phyloP scores from a whole-genome alignment of 2,329 filamentous ascomycete genomes.

The Exophiala oligosperma region DNA sequence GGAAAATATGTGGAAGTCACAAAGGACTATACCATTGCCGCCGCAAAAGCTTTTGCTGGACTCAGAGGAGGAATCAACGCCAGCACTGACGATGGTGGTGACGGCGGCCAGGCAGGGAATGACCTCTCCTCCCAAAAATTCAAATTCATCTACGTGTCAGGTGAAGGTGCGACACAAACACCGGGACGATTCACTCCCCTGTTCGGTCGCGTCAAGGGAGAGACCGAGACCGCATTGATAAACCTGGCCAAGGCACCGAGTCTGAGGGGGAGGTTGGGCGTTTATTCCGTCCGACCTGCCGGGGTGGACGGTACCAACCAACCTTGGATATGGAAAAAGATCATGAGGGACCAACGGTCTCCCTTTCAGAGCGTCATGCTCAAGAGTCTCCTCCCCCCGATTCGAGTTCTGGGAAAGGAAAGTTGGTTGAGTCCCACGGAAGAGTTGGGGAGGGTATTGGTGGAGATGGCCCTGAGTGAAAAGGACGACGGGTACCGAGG shows the following conservation, averaged over 20 bases:
- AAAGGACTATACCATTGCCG: conserved; percentile 63
- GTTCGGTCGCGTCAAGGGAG: conserved; percentile 67
- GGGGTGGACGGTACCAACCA: conserved; percentile 56
- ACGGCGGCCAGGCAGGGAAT: background rate
- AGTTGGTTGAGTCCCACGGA: conserved; percentile 38
- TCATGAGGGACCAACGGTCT: conserved; percentile 32
- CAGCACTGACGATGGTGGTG: conserved; percentile 18
- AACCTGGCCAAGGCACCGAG: conserved; percentile 47
- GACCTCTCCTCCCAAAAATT: conserved; percentile 4
- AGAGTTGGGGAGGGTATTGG: conserved; percentile 49
- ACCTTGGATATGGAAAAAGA: conserved; percentile 38
- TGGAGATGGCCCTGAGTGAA: conserved; percentile 45
- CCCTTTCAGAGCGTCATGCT: conserved; percentile 29
- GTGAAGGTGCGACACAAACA: conserved; percentile 55
- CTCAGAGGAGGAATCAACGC: conserved; percentile 34
- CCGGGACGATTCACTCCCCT: conserved; percentile 58
- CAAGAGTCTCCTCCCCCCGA: conserved; percentile 26
- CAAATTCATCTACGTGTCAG: conserved; percentile 54
- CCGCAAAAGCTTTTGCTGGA: conserved; percentile 59
- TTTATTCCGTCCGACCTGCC: conserved; percentile 60
- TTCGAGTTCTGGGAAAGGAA: conserved; percentile 5
- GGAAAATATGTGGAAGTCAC: conserved; percentile 71
- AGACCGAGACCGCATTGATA: conserved; percentile 61
- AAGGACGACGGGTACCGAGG: conserved; percentile 2
- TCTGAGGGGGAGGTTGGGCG: conserved; percentile 49